Evolutionary conservation across 176 grass and related monocot genomes (phyloP), one percentile per base, ranked within the genome.

Genomic region (Eragrostis nindensis): DNA sequence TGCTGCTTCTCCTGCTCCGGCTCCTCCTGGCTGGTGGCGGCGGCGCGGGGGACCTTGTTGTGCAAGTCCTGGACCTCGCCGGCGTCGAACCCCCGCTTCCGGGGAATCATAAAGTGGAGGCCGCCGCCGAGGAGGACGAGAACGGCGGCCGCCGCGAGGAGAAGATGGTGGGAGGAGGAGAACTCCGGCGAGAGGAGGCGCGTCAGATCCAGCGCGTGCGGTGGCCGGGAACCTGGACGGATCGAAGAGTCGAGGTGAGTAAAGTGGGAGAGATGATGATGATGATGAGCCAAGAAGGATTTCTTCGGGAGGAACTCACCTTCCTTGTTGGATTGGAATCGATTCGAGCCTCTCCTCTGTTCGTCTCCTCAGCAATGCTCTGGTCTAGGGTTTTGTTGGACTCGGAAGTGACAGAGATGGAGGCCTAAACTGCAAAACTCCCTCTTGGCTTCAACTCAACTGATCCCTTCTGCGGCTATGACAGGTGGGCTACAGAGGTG

Each of bases 21-120:
- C 27, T 44, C 43, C 43, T 44, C 43, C 43, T 84, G 5, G 5
- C 56, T 19, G 66, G 56, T 78, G 70, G 57, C 29, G 66, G 24
- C 27, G 25, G 61, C 61, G 26, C 86, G 87, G 62, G 86, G 82
- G 55, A 84, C 80, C 84, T 89, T 94, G 84, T 82, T 89, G 48
- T 40, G 54, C 88, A 89, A 85, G 73, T 85, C 87, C 55, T 85
- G 73, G 81, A 84, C 84, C 86, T 91, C 86, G 73, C 79, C 88
- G 80, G 75, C 75, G 65, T 62, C 86, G 41, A 41, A 56, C 69
- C 64, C 81, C 87, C 92, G 85, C 78, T 91, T 91, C 8, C 81
- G 79, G 62, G 92, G 69, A 82, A 91, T 89, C 92, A 94, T 94
- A 94, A 87, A 91, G 70, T 70, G 80, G 56, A 91, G 53, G 43